Base-by-base conservation (phyloP, 768 basidiomycete genomes). In the Coprinellus aureogranulatus region DNA sequence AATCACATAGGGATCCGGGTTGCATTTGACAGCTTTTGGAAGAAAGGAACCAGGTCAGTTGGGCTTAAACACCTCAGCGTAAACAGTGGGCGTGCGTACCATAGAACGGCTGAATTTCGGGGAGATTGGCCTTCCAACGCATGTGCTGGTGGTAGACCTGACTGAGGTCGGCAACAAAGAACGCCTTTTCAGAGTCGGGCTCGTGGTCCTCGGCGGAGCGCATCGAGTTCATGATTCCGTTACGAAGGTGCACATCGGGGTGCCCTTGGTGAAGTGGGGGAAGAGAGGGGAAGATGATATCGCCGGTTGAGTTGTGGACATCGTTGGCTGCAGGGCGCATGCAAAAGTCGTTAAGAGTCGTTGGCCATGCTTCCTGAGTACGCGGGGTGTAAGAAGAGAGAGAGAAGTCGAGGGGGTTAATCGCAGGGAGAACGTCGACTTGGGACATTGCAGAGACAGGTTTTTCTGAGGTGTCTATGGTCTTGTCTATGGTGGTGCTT, bases 21-120 rank as follows among this genome's bases (percentile, higher is more conserved):
- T 99, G 76, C 94, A 97, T 77, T 99, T 99, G 67, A 98, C 86
- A 59, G 97, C 94, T 94, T n/a, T 14, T n/a, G n/a, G n/a, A n/a
- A n/a, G n/a, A 68, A 61, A 59, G 28, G 59, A 16, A 45, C n/a
- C 10, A 59, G 48, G 31, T 41, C 53, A 45, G 31, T 16, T 30
- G n/a, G 60, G 53, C 37, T 58, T 41, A 53, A 39, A 53, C 50
- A 61, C 44, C 41, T 39, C 42, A 23, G n/a, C n/a, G n/a, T n/a
- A n/a, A n/a, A n/a, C 18, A 26, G 47, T 60, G 34, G n/a, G 58
- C 53, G 34, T 55, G 75, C 87, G 58, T 61, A 93, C 93, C 96
- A 72, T 95, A 98, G 76, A 91, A 96, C 11, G 94, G 94, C 62
- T 93, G 87, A n/a, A 98, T 85, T 54, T 90, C 83, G 3, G 92